Evolutionary conservation across 768 basidiomycete genomes (phyloP), one percentile per base, ranked within the genome.

Genomic region (Lyophyllum decastes): DNA sequence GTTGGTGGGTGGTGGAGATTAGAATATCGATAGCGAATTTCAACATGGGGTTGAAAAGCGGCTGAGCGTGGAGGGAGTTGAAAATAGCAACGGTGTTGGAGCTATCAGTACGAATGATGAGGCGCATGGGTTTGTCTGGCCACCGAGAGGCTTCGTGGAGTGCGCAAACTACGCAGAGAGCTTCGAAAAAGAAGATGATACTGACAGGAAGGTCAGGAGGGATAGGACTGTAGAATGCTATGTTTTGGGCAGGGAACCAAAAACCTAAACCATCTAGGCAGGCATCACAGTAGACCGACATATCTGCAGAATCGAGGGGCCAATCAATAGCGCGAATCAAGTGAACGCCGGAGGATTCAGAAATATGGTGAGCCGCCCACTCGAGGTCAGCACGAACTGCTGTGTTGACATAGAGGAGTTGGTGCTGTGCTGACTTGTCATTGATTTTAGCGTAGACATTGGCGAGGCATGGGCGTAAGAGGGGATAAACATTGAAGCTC

Each of bases 401-500:
- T 0, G 30, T 25, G 45, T 72, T 78, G 46, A 76, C 38, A 34
- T 58, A 70, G 1, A 77, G 50, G 45, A n/a, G 11, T 59, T 46
- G 0, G 33, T 16, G 46, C 72, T 72, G 1, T 38, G 0, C 46
- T 16, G 69, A 70, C 0, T 30, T 51, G 2, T 40, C 51, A 1
- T 44, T 22, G 1, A 71, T 72, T 58, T 77, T 78, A 2, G 22
- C 58, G 50, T 78, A 78, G 5, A 71, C 9, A 6, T 61, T 54
- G 4, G 46, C 58, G 1, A 78, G 63, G 1, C 55, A 66, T 0
- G 76, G 78, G 0, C 65, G 59, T 0, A 75, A 54, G 0, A 73
- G 58, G 0, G 74, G 74, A 25, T 61, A 72, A 2, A 75, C 72
- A 51, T 78, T 78, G 27, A 78, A 62, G 0, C 59, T 48, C 76